Conservation (phyloP, 2,329 filamentous ascomycete species). For the Pyricularia pennisetigena region DNA sequence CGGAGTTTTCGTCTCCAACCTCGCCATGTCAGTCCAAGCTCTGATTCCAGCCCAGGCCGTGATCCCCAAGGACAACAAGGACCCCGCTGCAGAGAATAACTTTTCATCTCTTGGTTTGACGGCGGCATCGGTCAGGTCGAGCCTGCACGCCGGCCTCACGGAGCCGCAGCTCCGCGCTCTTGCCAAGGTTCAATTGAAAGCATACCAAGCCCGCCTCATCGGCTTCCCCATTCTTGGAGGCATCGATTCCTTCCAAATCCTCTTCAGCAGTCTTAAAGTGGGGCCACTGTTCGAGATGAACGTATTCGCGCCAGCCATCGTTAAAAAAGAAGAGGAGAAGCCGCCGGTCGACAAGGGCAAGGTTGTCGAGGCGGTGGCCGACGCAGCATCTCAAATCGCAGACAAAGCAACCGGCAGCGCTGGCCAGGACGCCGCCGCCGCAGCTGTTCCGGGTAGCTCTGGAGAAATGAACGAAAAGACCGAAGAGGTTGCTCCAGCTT, state of each 20-base stretch:
- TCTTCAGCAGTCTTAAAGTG: slow-evolving; percentile 5
- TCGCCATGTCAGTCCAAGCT: slow-evolving; percentile 2
- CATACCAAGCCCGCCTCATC: background rate
- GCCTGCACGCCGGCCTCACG: background rate
- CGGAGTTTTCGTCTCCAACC: slow-evolving; percentile 1
- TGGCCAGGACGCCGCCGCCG: background rate
- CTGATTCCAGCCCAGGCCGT: background rate
- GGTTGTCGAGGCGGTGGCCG: background rate
- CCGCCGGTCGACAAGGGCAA: background rate
- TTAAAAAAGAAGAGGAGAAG: background rate
- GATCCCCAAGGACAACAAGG: background rate
- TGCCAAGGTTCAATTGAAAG: background rate
- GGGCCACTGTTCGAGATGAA: slow-evolving; percentile 3
- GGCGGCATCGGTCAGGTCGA: background rate
- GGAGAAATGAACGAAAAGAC: background rate
- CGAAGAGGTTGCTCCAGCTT: background rate
- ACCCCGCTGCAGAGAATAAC: background rate
- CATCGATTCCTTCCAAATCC: background rate
- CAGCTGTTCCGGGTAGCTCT: background rate
- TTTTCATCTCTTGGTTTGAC: background rate
- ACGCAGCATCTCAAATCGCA: background rate
- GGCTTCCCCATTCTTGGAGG: background rate
- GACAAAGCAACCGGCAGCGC: background rate
- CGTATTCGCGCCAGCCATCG: slow-evolving; percentile 1
- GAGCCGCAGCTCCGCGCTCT: slow-evolving; percentile 4